These are phyloP conservation scores for Dactylonectria estremocensis DNA, from an alignment of 2,329 filamentous ascomycete genomes.

Conservation along the genomic window DNA sequence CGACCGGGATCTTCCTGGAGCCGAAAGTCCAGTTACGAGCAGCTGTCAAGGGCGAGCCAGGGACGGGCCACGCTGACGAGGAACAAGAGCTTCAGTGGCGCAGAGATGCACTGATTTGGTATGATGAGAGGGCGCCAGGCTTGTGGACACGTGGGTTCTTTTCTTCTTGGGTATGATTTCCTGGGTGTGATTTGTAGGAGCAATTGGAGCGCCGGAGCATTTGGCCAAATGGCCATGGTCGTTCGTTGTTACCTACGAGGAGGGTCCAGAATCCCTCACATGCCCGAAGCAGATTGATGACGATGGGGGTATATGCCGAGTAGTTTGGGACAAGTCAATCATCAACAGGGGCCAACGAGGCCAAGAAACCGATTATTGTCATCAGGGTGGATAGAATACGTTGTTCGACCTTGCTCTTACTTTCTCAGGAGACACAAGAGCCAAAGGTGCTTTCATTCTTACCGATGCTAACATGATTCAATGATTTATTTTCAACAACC, in stretches of 20 bases:
- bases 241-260: neutral
- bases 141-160: neutral
- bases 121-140: conserved; percentile 29
- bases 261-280: neutral
- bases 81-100: conserved; percentile 65
- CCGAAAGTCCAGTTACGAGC: conserved; percentile 60
- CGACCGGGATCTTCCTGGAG: conserved; percentile 46
- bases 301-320: neutral
- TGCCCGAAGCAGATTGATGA: neutral
- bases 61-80: conserved; percentile 64
- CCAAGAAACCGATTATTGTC: neutral
- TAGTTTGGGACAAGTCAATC: neutral
- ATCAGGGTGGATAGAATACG: neutral
- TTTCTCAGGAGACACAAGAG: neutral
- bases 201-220: too few species aligned
- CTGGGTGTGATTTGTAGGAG: neutral
- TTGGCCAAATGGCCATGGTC: neutral
- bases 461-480: neutral
- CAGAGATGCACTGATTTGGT: conserved; percentile 53
- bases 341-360: neutral
- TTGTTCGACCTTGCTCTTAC: neutral
- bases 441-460: neutral
- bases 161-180: neutral
- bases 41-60: conserved; percentile 59
- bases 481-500: neutral